These are phyloP conservation scores for Cerrena zonata DNA, from an alignment of 1,284 basidiomycete genomes.

Conservation along the genomic window DNA sequence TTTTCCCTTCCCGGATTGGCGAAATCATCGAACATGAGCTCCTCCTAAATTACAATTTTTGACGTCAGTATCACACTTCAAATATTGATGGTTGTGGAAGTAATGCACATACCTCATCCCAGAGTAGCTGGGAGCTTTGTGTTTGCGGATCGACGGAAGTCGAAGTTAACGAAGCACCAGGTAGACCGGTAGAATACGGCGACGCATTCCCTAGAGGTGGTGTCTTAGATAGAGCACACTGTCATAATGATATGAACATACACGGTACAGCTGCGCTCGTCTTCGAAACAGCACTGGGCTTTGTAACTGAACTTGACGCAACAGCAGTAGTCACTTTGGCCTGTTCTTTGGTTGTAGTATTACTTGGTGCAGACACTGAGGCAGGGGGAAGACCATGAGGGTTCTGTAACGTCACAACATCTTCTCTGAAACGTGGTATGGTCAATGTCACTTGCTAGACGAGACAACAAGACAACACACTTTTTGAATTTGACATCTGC, in stretches of 20 bases:
- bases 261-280: conserved; percentile 60
- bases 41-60: conserved; percentile 62
- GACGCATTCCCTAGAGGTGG: conserved; percentile 74
- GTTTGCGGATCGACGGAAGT: conserved; percentile 83
- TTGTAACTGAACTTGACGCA: conserved; percentile 14
- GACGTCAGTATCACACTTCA: too few species aligned
- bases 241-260: conserved; percentile 31
- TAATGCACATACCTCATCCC: conserved; percentile 67
- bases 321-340: conserved; percentile 27
- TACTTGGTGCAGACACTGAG: conserved; percentile 38
- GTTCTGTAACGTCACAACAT: conserved; percentile 89
- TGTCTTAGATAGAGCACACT: conserved; percentile 2
- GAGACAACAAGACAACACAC: conserved; percentile 34
- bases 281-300: conserved; percentile 39
- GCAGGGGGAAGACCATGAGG: conserved; percentile 66
- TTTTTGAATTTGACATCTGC: conserved; percentile 82
- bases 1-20: conserved; percentile 70
- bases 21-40: conserved; percentile 89
- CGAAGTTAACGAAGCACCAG: conserved; percentile 89
- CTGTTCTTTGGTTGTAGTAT: conserved; percentile 27
- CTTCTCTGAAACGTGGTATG: conserved; percentile 47
- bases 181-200: conserved; percentile 83
- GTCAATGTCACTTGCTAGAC: conserved; percentile 3
- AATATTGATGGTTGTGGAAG: too few species aligned
- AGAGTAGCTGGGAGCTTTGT: conserved; percentile 73